These are phyloP conservation scores for Nemania sp. DNA, from an alignment of 2,329 filamentous ascomycete species.

Conservation along the genomic window DNA sequence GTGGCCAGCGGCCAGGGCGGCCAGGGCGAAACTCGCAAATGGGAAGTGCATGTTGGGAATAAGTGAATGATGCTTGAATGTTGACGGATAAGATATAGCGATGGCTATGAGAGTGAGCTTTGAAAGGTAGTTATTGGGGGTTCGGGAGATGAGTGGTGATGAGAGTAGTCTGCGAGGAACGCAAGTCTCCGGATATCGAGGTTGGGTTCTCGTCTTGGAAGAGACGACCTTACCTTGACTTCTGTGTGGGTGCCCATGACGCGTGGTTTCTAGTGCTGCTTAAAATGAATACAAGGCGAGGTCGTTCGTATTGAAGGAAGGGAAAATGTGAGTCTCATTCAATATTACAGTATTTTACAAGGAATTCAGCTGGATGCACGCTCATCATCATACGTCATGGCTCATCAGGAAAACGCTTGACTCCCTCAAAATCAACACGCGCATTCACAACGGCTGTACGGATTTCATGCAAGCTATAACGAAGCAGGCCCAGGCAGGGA, in stretches of 20 bases:
- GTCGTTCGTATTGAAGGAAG: background rate
- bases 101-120: background rate
- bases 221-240: no score
- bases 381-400: background rate
- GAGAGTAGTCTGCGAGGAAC: no score
- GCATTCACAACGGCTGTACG: slow-evolving; percentile 39
- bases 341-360: background rate
- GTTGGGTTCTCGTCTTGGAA: background rate
- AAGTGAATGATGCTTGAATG: background rate
- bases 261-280: background rate
- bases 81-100: background rate
- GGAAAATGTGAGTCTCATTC: background rate
- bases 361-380: background rate
- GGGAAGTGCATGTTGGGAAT: slow-evolving; percentile 22
- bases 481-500: slow-evolving; percentile 52
- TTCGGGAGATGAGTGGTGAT: background rate
- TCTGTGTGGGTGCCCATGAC: no score
- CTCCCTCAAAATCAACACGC: background rate
- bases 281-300: background rate
- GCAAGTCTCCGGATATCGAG: background rate
- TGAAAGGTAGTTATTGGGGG: background rate
- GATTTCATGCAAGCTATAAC: slow-evolving; percentile 46
- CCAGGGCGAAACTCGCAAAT: slow-evolving; percentile 23
- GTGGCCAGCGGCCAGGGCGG: slow-evolving; percentile 32
- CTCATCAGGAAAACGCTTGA: background rate